A percentile compares a stretch with the other conserved stretches of the same genome.
These are phyloP conservation scores for Sesbania bispinosa DNA, from an alignment of 306 rosid genomes.

Conservation along the genomic window DNA sequence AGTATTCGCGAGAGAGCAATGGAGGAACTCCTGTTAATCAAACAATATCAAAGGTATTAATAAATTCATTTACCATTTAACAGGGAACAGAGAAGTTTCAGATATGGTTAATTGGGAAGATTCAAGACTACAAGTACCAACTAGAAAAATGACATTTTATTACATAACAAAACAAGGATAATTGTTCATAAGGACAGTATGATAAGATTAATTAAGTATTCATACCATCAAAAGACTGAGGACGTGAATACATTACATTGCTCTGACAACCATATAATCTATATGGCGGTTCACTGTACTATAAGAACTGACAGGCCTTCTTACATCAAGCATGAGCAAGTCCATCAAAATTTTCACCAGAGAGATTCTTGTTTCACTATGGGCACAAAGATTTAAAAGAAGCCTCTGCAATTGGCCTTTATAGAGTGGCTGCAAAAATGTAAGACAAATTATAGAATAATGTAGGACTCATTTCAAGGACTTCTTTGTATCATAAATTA, in stretches of 20 bases:
- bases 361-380: constrained; percentile 74
- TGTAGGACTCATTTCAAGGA: constrained; percentile 5
- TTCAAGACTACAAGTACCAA: constrained; percentile 1
- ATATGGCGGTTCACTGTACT: constrained; percentile 57
- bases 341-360: constrained; percentile 91
- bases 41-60: constrained; percentile 16
- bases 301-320: constrained; percentile 42
- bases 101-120: neutral
- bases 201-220: constrained; percentile 11
- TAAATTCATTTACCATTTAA: neutral
- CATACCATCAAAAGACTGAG: constrained; percentile 90
- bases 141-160: neutral
- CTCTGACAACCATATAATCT: constrained; percentile 90
- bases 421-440: constrained; percentile 80
- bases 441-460: constrained; percentile 15
- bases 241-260: constrained; percentile 94
- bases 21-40: constrained; percentile 86
- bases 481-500: neutral
- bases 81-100: neutral
- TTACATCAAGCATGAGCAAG: constrained; percentile 74
- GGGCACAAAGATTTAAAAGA: constrained; percentile 91
- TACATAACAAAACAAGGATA: neutral
- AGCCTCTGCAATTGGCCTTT: constrained; percentile 96
- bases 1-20: constrained; percentile 90
- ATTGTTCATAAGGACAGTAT: neutral